These are phyloP conservation scores for Fusarium subtropicale DNA, from an alignment of 2,329 filamentous ascomycete genomes.

Conservation along the genomic window DNA sequence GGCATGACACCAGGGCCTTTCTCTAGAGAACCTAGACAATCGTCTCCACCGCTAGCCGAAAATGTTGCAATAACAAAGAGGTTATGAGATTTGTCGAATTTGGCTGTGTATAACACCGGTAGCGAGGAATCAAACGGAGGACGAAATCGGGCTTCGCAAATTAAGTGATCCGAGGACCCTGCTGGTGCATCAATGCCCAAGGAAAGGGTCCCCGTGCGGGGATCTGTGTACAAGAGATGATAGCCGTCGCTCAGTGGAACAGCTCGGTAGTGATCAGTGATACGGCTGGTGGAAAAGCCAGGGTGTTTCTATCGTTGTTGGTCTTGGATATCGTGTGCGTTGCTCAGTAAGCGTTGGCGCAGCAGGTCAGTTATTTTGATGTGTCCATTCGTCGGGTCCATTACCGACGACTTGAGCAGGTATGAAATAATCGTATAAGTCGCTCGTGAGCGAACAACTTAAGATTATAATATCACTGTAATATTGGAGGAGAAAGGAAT, in stretches of 20 bases:
- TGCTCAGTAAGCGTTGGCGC: conserved; percentile 23
- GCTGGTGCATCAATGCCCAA: conserved; percentile 71
- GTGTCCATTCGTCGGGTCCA: conserved; percentile 22
- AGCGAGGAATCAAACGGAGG: conserved; percentile 45
- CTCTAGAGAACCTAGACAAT: conserved; percentile 9
- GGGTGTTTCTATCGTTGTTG: conserved; percentile 30
- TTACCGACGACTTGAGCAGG: conserved; percentile 24
- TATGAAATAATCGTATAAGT: conserved; percentile 2
- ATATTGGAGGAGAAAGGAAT: not conserved
- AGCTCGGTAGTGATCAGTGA: conserved; percentile 71
- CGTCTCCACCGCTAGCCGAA: conserved; percentile 45
- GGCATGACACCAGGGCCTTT: conserved; percentile 6
- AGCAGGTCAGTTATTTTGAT: conserved; percentile 20
- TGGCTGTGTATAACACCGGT: conserved; percentile 67
- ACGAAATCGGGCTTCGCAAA: conserved; percentile 68
- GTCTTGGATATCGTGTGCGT: conserved; percentile 28
- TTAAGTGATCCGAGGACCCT: conserved; percentile 61
- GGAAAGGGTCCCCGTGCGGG: conserved; percentile 65
- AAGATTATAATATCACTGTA: not conserved
- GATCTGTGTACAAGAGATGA: conserved; percentile 74
- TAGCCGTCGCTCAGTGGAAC: conserved; percentile 73
- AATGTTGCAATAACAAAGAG: conserved; percentile 70
- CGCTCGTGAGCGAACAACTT: not conserved
- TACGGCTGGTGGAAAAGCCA: conserved; percentile 54
- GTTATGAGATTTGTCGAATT: conserved; percentile 67